Conservation (phyloP, 495 filamentous ascomycete genomes). For the Entonaema liquescens region DNA sequence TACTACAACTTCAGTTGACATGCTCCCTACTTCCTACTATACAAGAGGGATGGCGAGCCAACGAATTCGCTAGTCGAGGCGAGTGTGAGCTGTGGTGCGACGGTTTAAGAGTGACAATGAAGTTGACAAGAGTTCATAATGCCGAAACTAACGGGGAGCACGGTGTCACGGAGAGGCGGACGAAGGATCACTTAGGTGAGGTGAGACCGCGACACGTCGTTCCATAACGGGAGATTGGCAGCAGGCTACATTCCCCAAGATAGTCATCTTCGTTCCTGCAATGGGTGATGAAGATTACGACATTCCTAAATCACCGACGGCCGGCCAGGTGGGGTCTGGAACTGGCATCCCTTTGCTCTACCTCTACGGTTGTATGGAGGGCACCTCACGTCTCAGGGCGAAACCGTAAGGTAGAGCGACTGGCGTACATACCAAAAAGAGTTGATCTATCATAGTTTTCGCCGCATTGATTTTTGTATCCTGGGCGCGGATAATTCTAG, state of each 20-base stretch:
- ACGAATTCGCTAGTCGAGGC: constrained; percentile 38
- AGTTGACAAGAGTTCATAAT: constrained; percentile 32
- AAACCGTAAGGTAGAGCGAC: background rate
- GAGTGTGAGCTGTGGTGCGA: constrained; percentile 40
- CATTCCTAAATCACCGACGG: constrained; percentile 31
- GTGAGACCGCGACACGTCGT: constrained; percentile 39
- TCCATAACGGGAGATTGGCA: constrained; percentile 39
- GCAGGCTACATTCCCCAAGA: constrained; percentile 33
- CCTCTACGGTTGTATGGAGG: background rate
- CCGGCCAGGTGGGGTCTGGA: constrained; percentile 23
- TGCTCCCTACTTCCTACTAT: background rate
- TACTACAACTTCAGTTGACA: background rate
- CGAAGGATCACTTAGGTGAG: constrained; percentile 29
- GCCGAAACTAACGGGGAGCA: constrained; percentile 37
- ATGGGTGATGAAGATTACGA: constrained; percentile 31
- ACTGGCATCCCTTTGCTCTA: constrained; percentile 19
- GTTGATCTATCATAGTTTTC: background rate
- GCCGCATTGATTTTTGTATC: background rate
- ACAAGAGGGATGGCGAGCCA: constrained; percentile 10
- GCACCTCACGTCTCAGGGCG: background rate
- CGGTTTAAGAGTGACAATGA: constrained; percentile 26
- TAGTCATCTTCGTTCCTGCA: constrained; percentile 28
- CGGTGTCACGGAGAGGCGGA: constrained; percentile 25
- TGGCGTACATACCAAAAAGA: background rate
- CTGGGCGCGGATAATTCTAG: background rate